phyloP scores from a whole-genome alignment of 208 protist genomes.

The Crithidia acanthocephali region DNA sequence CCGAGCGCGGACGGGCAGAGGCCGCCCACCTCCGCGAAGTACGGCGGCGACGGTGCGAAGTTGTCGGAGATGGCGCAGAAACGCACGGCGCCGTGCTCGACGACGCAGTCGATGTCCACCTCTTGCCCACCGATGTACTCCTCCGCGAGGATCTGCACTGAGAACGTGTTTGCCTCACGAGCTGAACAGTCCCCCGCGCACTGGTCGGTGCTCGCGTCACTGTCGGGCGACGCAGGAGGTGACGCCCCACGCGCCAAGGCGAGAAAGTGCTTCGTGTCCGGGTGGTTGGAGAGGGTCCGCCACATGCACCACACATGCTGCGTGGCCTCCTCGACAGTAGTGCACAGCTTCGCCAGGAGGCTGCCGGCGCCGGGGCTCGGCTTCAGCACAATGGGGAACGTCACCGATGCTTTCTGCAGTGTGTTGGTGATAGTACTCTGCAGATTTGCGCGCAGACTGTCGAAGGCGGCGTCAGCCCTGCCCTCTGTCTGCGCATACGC shows the following conservation, averaged over 20 bases:
- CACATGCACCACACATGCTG: constrained; percentile 55
- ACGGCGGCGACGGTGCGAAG: constrained; percentile 57
- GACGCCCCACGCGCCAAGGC: constrained; percentile 19
- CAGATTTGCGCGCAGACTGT: constrained; percentile 1
- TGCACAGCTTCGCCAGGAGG: constrained; percentile 50
- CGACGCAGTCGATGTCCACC: constrained; percentile 81
- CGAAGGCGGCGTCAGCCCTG: background rate
- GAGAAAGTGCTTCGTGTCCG: constrained; percentile 54
- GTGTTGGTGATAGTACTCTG: background rate
- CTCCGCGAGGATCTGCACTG: constrained; percentile 58
- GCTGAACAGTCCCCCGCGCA: too few relatives aligned
- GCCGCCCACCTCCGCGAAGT: constrained; percentile 76
- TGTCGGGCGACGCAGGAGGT: background rate
- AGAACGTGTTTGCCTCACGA: background rate
- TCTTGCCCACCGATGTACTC: constrained; percentile 84
- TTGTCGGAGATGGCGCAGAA: constrained; percentile 86
- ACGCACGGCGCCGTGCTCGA: constrained; percentile 60
- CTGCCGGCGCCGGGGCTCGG: constrained; percentile 81
- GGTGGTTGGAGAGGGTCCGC: constrained; percentile 39
- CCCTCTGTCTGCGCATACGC: background rate
- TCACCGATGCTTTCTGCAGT: background rate
- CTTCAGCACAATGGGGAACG: constrained; percentile 76
- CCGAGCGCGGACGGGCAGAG: constrained; percentile 51
- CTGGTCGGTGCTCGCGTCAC: background rate
- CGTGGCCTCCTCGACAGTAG: constrained; percentile 44